Evolutionary conservation across 305 asterid genomes (phyloP), one percentile per base, ranked within the genome.

Genomic region (Rubia occidens): DNA sequence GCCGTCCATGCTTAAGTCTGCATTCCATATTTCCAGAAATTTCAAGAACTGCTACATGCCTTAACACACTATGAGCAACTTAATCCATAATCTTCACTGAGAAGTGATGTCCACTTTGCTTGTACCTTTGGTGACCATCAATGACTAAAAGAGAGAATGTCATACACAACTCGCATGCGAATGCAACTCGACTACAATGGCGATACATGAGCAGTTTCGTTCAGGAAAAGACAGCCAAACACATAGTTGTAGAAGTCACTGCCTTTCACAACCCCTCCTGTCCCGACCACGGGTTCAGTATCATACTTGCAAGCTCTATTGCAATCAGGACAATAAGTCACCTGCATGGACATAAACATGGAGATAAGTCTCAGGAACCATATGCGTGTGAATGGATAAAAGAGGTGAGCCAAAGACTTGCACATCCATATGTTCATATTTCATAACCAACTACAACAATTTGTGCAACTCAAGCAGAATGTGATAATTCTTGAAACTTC

Each of bases 301-400:
- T 91, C 96, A 63, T 86, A 94, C 75, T 86, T 89, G 84, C 95
- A 91, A 18, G 97, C 99, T 69, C 99, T 92, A 60, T 59, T 75
- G 80, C 97, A 91, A 82, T 94, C 99, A 0, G 97, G 99, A 82
- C 97, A 91, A 76, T 94, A 94, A 2, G 99, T 94, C 26, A 91
- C 95, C 99, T 93, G 82, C 74, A 80, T 66, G 62, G 39, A 56
- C 64, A 26, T n/a, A 29, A 24, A 71, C 40, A 26, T 15, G 71
- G 47, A 65, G 17, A 66, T 20, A 65, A 72, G 71, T 55, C 21
- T 11, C n/a, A 20, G 55, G 1, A 15, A 21, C 71, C 17, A 43
- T 10, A n/a, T 8, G 1, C 24, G 14, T 35, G 6, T 8, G 6
- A 47, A 35, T 17, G n/a, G 4, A 24, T 0, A 4, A 13, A 56